phyloP scores from a whole-genome alignment of 2,329 filamentous ascomycete genomes.

The Ophiostoma pallidulum region DNA sequence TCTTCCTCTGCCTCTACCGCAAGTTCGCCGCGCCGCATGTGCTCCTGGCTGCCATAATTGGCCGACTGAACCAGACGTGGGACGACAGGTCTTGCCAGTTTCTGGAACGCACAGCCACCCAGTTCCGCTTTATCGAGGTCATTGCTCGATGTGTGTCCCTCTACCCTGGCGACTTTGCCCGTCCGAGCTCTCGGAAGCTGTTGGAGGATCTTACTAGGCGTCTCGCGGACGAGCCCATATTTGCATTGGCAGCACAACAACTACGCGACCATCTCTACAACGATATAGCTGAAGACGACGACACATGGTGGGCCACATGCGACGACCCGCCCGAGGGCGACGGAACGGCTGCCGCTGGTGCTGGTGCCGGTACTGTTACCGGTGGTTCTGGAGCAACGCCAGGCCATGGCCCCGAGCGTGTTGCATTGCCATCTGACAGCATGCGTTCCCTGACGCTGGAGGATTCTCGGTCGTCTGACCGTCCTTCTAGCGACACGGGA shows the following conservation, averaged over 20 bases:
- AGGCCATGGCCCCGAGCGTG: constrained; percentile 15
- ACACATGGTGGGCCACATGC: constrained; percentile 81
- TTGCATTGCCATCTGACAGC: constrained; percentile 28
- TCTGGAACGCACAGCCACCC: constrained; percentile 68
- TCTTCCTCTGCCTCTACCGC: constrained; percentile 88
- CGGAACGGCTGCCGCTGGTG: constrained; percentile 16
- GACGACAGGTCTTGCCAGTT: constrained; percentile 58
- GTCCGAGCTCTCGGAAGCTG: constrained; percentile 59
- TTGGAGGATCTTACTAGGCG: constrained; percentile 67
- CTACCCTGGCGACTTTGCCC: constrained; percentile 90
- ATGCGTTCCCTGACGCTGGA: constrained; percentile 41
- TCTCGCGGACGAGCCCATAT: constrained; percentile 69
- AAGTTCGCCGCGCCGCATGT: constrained; percentile 79
- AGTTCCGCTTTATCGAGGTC: constrained; percentile 74
- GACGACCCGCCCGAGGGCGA: constrained; percentile 45
- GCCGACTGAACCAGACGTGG: constrained; percentile 62
- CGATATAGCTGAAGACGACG: constrained; percentile 72
- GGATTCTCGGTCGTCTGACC: constrained; percentile 30
- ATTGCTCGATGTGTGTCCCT: constrained; percentile 81
- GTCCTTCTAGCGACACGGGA: constrained; percentile 28
- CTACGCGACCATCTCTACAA: constrained; percentile 70
- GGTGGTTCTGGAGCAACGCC: constrained; percentile 12
- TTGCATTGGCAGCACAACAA: constrained; percentile 75
- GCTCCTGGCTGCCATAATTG: constrained; percentile 68
- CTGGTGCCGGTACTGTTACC: constrained; percentile 17